Conservation (phyloP, 371 early-diverging fungal genomes). For the Batkoa obscura region DNA sequence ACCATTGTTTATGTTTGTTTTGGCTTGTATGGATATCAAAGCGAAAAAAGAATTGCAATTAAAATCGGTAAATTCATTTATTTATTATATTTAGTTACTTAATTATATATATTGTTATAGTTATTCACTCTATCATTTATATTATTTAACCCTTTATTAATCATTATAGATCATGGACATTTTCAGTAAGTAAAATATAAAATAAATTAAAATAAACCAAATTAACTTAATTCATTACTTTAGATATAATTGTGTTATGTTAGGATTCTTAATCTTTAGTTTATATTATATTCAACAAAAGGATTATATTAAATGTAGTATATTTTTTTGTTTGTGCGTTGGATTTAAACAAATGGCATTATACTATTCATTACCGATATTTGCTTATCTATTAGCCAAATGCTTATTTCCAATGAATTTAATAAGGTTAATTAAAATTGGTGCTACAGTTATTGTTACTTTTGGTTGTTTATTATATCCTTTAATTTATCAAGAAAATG, state of each 20-base stretch:
- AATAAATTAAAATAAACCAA: neutral
- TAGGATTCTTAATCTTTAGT: slow-evolving; percentile 63
- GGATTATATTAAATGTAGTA: slow-evolving; percentile 41
- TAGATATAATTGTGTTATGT: slow-evolving; percentile 85
- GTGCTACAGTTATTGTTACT: slow-evolving; percentile 46
- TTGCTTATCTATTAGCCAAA: slow-evolving; percentile 59
- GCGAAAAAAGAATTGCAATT: slow-evolving; percentile 1
- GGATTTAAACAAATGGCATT: slow-evolving; percentile 93
- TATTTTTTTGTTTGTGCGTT: slow-evolving; percentile 60
- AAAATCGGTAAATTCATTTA: too few relatives aligned
- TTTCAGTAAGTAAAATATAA: slow-evolving; percentile 45
- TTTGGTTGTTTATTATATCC: slow-evolving; percentile 44
- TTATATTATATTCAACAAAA: slow-evolving; percentile 39
- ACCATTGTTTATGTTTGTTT: neutral
- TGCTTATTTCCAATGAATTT: neutral
- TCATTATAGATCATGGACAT: slow-evolving; percentile 87
- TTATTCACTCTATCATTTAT: slow-evolving; percentile 21
- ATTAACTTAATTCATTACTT: neutral
- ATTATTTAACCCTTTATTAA: slow-evolving; percentile 64
- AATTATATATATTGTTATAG: neutral
- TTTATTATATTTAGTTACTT: too few relatives aligned
- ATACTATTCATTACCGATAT: slow-evolving; percentile 78
- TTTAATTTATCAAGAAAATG: slow-evolving; percentile 21
- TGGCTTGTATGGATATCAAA: neutral
- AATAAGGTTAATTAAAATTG: slow-evolving; percentile 29